A percentile compares a stretch with the other conserved stretches of the same genome.
Conservation (phyloP, 441 rosid species). For the Erodium texanum region DNA sequence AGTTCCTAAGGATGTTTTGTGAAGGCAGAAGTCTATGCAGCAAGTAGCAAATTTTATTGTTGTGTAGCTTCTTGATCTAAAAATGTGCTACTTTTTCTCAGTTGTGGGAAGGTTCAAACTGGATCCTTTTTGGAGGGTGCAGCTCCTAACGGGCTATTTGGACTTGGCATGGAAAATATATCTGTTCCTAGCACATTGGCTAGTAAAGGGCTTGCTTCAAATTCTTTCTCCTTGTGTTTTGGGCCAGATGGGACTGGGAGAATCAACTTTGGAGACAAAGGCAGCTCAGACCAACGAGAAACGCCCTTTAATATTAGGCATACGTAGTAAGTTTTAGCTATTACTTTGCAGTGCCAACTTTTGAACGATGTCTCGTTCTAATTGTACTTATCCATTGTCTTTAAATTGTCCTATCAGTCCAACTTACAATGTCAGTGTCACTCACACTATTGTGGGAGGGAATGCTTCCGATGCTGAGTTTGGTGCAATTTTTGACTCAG, state of each 20-base stretch:
- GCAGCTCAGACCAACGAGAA: constrained; percentile 64
- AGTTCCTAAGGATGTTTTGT: neutral
- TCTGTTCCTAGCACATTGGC: constrained; percentile 92
- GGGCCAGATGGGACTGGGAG: constrained; percentile 61
- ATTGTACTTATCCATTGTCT: constrained; percentile 15
- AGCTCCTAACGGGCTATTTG: constrained; percentile 92
- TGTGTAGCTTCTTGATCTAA: neutral
- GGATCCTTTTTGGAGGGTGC: constrained; percentile 81
- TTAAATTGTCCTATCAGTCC: constrained; percentile 41
- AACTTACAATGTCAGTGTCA: constrained; percentile 69
- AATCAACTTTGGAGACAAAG: constrained; percentile 85
- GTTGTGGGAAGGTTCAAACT: constrained; percentile 76
- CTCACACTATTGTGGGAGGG: constrained; percentile 46
- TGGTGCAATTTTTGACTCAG: constrained; percentile 76
- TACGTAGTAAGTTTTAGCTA: constrained; percentile 42
- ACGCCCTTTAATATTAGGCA: constrained; percentile 60
- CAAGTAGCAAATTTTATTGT: neutral
- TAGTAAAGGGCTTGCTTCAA: constrained; percentile 43
- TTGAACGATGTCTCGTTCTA: neutral
- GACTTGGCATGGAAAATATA: constrained; percentile 64
- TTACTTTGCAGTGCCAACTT: constrained; percentile 6
- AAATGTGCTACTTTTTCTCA: constrained; percentile 24
- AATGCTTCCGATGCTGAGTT: constrained; percentile 41
- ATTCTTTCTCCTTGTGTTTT: constrained; percentile 96
- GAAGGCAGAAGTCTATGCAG: neutral